A percentile compares a stretch with the other conserved stretches of the same genome.
phyloP scores from a whole-genome alignment of 768 basidiomycete genomes.

The Coprinopsis marcescibilis region DNA sequence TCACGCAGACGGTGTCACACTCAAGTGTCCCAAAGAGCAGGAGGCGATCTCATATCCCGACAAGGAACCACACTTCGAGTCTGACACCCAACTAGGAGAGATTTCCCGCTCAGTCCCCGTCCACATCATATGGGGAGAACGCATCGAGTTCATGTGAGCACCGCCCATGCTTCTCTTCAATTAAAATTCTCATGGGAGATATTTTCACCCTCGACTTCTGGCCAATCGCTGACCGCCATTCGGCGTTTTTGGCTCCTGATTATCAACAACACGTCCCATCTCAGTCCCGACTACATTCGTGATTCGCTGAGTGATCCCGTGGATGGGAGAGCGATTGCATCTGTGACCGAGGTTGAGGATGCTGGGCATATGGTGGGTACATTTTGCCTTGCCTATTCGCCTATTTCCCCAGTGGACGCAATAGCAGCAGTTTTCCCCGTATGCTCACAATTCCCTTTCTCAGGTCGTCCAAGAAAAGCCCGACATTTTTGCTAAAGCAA shows the following conservation, averaged over 20 bases:
- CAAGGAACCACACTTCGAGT: slow-evolving; percentile 38
- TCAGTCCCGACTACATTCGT: slow-evolving; percentile 39
- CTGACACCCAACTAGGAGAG: slow-evolving; percentile 25
- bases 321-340: slow-evolving; percentile 35
- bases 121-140: slow-evolving; percentile 44
- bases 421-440: no score
- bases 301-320: slow-evolving; percentile 35
- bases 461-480: slow-evolving; percentile 11
- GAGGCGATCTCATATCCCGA: slow-evolving; percentile 44
- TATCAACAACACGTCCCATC: no score
- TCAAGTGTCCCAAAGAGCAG: slow-evolving; percentile 40
- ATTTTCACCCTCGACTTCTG: not conserved
- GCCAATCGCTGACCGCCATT: not conserved
- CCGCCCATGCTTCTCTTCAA: no score
- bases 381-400: not conserved
- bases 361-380: slow-evolving; percentile 42
- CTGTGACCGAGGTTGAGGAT: slow-evolving; percentile 35
- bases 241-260: no score
- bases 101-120: slow-evolving; percentile 32
- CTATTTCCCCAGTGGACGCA: no score
- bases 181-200: no score
- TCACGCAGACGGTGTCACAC: slow-evolving; percentile 20
- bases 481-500: not conserved
- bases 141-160: slow-evolving; percentile 40
- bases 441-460: not conserved